A percentile compares a stretch with the other conserved stretches of the same genome.
Conservation (phyloP, 768 basidiomycete genomes). For the Strobilomyces dryophilus region DNA sequence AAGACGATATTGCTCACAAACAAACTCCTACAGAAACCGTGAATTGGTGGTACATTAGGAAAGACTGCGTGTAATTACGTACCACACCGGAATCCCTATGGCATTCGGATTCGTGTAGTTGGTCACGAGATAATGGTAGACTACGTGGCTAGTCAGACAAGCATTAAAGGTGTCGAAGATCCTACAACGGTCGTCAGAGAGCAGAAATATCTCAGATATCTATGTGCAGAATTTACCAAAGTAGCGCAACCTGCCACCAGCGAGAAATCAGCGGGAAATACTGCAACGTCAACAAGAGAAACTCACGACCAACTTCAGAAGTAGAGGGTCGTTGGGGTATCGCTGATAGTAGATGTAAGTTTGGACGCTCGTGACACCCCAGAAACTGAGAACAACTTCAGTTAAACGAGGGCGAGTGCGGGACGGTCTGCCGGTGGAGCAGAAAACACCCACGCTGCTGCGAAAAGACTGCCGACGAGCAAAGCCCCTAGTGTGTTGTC, state of each 20-base stretch:
- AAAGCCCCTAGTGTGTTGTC: conserved; percentile 51
- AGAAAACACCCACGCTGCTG: conserved; percentile 43
- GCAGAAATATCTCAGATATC: neutral
- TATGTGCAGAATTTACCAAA: conserved; percentile 7
- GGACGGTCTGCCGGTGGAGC: too few species aligned
- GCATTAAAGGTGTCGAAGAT: conserved; percentile 55
- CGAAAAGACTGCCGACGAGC: conserved; percentile 49
- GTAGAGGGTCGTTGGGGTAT: conserved; percentile 30
- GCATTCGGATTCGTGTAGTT: conserved; percentile 50
- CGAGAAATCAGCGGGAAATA: conserved; percentile 30
- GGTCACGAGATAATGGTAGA: conserved; percentile 54
- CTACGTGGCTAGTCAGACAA: conserved; percentile 47
- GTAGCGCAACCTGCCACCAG: conserved; percentile 29
- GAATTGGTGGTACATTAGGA: neutral
- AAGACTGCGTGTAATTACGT: neutral
- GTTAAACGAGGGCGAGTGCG: neutral
- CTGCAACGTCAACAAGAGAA: neutral
- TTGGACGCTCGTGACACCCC: conserved; percentile 54
- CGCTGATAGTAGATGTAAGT: conserved; percentile 47
- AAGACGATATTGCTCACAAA: conserved; percentile 35
- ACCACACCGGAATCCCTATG: conserved; percentile 45
- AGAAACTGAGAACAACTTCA: conserved; percentile 37
- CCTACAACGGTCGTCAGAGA: conserved; percentile 14
- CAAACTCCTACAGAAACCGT: conserved; percentile 39
- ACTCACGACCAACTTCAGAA: conserved; percentile 38